Percentiles rank a stretch among this genome's conserved stretches.
phyloP scores from a whole-genome alignment of 805 yeast species.

The Kazachstania psychrophila region DNA sequence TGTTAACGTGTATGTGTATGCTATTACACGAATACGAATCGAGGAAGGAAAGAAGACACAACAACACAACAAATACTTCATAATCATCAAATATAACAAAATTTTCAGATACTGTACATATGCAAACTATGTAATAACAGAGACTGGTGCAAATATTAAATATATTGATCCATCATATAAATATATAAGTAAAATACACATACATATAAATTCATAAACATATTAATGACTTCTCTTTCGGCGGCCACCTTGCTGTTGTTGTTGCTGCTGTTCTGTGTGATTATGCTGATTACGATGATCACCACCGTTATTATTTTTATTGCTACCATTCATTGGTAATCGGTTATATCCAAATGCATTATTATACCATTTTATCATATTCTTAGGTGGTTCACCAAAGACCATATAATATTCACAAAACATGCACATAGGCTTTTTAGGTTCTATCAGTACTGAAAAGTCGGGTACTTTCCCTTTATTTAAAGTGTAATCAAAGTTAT shows the following conservation, averaged over 20 bases:
- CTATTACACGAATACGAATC: conserved; percentile 27
- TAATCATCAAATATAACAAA: background rate
- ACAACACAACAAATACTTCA: background rate
- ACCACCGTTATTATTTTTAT: conserved; percentile 4
- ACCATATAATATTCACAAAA: conserved; percentile 46
- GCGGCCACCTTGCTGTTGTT: conserved; percentile 9
- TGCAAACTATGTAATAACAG: background rate
- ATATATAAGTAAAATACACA: background rate
- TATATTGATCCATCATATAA: background rate
- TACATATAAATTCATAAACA: background rate
- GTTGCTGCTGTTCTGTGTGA: conserved; percentile 4
- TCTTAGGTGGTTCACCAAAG: conserved; percentile 41
- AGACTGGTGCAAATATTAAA: background rate
- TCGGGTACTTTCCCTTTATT: conserved; percentile 15
- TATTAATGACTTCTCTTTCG: conserved; percentile 15
- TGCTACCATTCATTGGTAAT: conserved; percentile 11
- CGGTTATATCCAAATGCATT: conserved; percentile 20
- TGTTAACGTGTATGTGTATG: conserved; percentile 29
- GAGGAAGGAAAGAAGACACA: conserved; percentile 24
- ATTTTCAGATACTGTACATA: background rate
- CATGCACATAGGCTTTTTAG: conserved; percentile 32
- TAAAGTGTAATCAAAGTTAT: conserved; percentile 12
- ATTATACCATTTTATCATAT: conserved; percentile 44
- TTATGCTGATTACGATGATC: conserved; percentile 8
- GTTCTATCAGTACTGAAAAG: conserved; percentile 17